Evolutionary conservation across 2,329 filamentous ascomycete genomes (phyloP).

Genomic region (Teratosphaeria viscida): DNA sequence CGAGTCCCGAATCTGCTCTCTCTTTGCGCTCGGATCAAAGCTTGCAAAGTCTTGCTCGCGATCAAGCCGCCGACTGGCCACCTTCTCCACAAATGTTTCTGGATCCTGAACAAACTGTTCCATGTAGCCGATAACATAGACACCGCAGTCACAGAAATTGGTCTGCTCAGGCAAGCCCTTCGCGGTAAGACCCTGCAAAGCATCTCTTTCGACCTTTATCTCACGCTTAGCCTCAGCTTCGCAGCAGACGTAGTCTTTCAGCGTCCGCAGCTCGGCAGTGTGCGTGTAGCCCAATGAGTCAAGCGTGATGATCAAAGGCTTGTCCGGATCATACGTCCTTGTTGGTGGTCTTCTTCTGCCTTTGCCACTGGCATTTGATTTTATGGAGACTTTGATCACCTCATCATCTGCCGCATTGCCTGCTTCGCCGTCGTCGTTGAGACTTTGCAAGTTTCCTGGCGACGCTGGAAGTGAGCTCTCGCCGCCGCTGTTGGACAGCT

Average conservation of each 20-base stretch:
- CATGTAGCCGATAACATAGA: conserved; percentile 77
- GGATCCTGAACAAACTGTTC: conserved; percentile 71
- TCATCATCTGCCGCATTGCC: background rate
- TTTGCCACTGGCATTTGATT: background rate
- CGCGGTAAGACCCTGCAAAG: conserved; percentile 55
- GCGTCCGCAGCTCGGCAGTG: conserved; percentile 50
- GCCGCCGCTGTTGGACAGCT: background rate
- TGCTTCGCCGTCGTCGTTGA: conserved; percentile 9
- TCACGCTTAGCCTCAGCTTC: conserved; percentile 59
- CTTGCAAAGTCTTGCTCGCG: conserved; percentile 44
- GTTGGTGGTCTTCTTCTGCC: conserved; percentile 10
- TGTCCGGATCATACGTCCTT: conserved; percentile 24
- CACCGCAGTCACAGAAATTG: conserved; percentile 82
- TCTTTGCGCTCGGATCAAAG: conserved; percentile 47
- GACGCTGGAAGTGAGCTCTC: background rate
- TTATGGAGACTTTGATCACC: background rate
- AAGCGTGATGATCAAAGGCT: conserved; percentile 68
- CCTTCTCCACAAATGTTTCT: conserved; percentile 53
- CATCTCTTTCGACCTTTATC: conserved; percentile 34
- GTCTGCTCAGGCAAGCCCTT: conserved; percentile 66
- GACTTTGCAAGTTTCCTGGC: conserved; percentile 1
- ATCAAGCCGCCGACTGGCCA: conserved; percentile 56
- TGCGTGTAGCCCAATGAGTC: conserved; percentile 70
- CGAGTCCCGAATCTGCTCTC: conserved; percentile 54
- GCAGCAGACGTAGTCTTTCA: conserved; percentile 66